These are phyloP conservation scores for Diaporthe batatas DNA, from an alignment of 2,329 filamentous ascomycete species.

Conservation along the genomic window DNA sequence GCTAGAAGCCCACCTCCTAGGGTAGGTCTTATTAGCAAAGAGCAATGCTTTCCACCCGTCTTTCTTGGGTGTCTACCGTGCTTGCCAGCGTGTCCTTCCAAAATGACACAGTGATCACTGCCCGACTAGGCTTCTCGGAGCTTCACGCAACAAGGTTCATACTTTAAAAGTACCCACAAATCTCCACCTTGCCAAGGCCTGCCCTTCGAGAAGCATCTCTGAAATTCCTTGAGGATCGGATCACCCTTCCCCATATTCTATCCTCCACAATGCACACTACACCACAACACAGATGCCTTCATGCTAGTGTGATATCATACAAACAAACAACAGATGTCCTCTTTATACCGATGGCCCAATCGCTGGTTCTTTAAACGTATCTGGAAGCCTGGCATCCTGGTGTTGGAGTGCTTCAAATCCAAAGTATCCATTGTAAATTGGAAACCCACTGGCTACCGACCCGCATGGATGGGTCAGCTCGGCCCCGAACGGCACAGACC, in stretches of 20 bases:
- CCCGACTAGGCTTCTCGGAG: conserved; percentile 2
- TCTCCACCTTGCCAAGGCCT: conserved; percentile 10
- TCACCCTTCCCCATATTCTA: neutral
- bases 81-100: conserved; percentile 42
- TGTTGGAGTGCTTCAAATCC: neutral
- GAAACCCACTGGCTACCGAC: neutral
- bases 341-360: neutral
- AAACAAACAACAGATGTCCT: neutral
- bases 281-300: neutral
- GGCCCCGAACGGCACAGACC: conserved; percentile 37
- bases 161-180: neutral
- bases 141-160: conserved; percentile 33
- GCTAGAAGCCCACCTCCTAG: no score
- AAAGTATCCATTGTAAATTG: no score
- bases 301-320: neutral
- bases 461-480: conserved; percentile 10
- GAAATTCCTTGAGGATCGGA: conserved; percentile 32
- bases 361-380: neutral
- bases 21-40: no score
- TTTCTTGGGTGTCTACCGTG: neutral
- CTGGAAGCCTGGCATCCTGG: neutral
- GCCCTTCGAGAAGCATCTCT: conserved; percentile 41
- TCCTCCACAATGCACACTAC: neutral
- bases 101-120: neutral
- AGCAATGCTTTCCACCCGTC: no score